phyloP scores from a whole-genome alignment of 2,329 filamentous ascomycete genomes.

The Aspergillus jensenii region DNA sequence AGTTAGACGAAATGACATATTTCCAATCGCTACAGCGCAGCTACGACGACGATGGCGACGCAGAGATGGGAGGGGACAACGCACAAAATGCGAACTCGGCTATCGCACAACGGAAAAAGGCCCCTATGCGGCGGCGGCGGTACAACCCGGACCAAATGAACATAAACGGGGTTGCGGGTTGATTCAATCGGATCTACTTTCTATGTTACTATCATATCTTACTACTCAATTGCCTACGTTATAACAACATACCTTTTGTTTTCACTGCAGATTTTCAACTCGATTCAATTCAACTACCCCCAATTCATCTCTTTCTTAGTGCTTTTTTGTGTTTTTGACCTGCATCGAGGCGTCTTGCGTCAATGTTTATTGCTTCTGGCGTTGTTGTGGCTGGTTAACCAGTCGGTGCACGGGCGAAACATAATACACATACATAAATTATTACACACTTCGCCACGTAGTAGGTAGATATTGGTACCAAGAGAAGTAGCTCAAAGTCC shows the following conservation, averaged over 20 bases:
- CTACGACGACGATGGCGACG: conserved; percentile 39
- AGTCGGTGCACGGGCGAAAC: neutral
- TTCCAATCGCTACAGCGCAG: conserved; percentile 35
- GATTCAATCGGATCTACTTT: conserved; percentile 2
- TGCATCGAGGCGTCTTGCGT: conserved; percentile 23
- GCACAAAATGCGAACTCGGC: conserved; percentile 35
- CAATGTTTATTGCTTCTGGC: conserved; percentile 11
- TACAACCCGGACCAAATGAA: conserved; percentile 34
- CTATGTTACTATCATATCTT: neutral
- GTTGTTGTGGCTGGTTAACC: conserved; percentile 9
- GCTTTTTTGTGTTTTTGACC: conserved; percentile 8
- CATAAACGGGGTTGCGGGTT: conserved; percentile 32
- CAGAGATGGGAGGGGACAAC: conserved; percentile 32
- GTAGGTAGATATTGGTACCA: too few species aligned
- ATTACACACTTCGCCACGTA: too few species aligned
- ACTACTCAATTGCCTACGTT: neutral
- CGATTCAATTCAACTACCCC: neutral
- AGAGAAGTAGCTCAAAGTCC: too few species aligned
- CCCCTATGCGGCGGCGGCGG: conserved; percentile 43
- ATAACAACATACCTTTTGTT: neutral
- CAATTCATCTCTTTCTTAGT: conserved; percentile 6
- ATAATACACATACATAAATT: neutral
- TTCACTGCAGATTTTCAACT: neutral
- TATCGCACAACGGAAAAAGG: conserved; percentile 44
- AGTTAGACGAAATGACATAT: conserved; percentile 70